Base-by-base conservation (phyloP, 2,329 filamentous ascomycete species). In the Aspergillus neoniger region DNA sequence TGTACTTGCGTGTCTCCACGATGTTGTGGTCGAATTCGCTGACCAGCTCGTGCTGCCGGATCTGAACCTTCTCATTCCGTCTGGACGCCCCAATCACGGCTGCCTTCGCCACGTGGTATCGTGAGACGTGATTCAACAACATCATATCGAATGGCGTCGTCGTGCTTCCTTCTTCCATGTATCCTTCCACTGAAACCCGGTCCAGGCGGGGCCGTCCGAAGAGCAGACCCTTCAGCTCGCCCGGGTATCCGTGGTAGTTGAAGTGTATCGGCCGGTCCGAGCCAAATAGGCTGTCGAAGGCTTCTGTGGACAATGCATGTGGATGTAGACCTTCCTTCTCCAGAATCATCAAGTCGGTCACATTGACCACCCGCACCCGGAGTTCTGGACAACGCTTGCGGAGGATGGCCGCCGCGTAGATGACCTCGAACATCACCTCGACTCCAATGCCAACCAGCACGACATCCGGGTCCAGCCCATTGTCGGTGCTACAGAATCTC, bases 141-240 rank as follows among this genome's bases (percentile, higher is more conserved):
- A 89, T 86, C 87, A 89, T 89, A 67, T 89, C 85, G 65, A 90
- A 89, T 2, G 87, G 87, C 2, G 86, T 89, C 0, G 86, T 90
- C 0, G 87, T 89, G 55, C 80, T 85, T 0, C 86, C 87, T 71
- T 90, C 87, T 68, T 90, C 87, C 25, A 81, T 81, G 65, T 89
- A 90, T 4, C 83, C 85, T 14, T 80, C 81, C 7, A 89, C 82
- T 0, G 73, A 81, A 61, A 88, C 80, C 2, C 85, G 79, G 5
- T 84, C 77, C 15, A 84, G 66, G 9, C 77, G 74, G 0, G 79
- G 79, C 0, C 86, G 78, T 0, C 85, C 85, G 67, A 89, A 89
- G 2, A 89, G 72, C 25, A 89, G 69, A 0, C 86, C 86, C 60
- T 85, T 82, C 58, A 90, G 72, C 69, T 89, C 86, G 1, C 81